Base-by-base conservation (phyloP, 805 yeast species). In the Pichia nakasei region DNA sequence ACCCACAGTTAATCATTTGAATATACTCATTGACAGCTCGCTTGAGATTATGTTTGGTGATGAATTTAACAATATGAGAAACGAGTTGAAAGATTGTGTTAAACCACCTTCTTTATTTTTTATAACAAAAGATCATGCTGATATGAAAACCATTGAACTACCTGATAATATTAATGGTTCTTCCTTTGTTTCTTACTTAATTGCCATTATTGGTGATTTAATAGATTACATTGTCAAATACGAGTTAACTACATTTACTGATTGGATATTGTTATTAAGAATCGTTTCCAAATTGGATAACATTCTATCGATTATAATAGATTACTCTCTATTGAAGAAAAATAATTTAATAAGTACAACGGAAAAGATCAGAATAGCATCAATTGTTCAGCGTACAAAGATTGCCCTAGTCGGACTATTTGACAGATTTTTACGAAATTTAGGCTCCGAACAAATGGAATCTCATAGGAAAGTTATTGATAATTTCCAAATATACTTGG, bases 201-300 rank as follows among this genome's bases (percentile, higher is more conserved):
- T 85, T 21, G 69, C 71, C 35, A 68, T 84, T 2, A 74, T 85
- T 39, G 86, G 83, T 40, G 88, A 82, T 48, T 54, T 82, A 24
- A 70, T 78, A 39, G 89, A 82, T 49, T 82, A 74, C 51, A 50
- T 80, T 9, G 70, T 65, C 13, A 77, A 70, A 50, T 66, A 57
- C 39, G 39, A 45, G 2, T 13, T 61, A 19, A 45, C 38, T n/a
- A 41, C 46, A 8, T 53, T 58, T 35, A 41, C 42, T 5, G 60
- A 59, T 13, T 43, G 62, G 48, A 46, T 55, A 9, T 20, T 41
- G 4, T 47, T 56, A 11, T 45, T 63, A 19, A 34, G 39, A 19
- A 40, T 62, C 4, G 38, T 60, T 11, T 56, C 53, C 4, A 50
- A 56, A 33, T 34, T 64, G 4, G 69, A 65, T 43, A 61, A 63